A percentile compares a stretch with the other conserved stretches of the same genome.
Conservation (phyloP, 768 basidiomycete species). For the Naematelia aurantialba region DNA sequence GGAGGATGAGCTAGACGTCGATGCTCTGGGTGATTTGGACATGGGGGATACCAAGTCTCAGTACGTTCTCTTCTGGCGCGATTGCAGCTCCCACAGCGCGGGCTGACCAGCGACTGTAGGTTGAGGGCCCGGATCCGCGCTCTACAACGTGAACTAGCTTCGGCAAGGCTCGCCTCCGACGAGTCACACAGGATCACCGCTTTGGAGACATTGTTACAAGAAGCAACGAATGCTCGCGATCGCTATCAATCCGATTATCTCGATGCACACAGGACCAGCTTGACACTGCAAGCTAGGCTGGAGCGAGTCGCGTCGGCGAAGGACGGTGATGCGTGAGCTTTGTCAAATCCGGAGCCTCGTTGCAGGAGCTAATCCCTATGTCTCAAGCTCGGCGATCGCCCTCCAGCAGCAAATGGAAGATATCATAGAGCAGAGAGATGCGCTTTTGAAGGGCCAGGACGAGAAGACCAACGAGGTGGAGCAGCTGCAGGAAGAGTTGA, state of each 20-base stretch:
- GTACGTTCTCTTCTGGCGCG: slow-evolving; percentile 19
- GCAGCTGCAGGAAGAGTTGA: slow-evolving; percentile 59
- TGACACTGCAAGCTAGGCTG: slow-evolving; percentile 71
- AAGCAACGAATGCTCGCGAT: slow-evolving; percentile 83
- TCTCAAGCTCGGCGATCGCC: slow-evolving; percentile 74
- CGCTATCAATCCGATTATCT: slow-evolving; percentile 87
- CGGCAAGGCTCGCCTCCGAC: slow-evolving; percentile 67
- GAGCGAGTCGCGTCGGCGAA: slow-evolving; percentile 89
- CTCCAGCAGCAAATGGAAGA: slow-evolving; percentile 83
- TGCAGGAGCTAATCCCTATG: neutral
- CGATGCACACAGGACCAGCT: slow-evolving; percentile 73
- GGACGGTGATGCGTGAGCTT: slow-evolving; percentile 67
- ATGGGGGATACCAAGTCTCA: slow-evolving; percentile 72
- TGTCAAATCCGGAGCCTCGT: slow-evolving; percentile 52
- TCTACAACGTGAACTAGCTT: slow-evolving; percentile 74
- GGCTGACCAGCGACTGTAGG: slow-evolving; percentile 20
- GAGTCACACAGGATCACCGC: slow-evolving; percentile 74
- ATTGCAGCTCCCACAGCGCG: neutral
- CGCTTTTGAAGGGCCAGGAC: slow-evolving; percentile 67
- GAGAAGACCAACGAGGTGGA: slow-evolving; percentile 61
- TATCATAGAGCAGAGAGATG: slow-evolving; percentile 74
- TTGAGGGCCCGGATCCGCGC: slow-evolving; percentile 81
- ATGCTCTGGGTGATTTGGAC: slow-evolving; percentile 55
- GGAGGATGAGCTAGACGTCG: slow-evolving; percentile 79
- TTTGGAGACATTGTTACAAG: slow-evolving; percentile 85